Evolutionary conservation across 1,139 yeast species (phyloP).

Genomic region (Trichomonascaceae sp.): DNA sequence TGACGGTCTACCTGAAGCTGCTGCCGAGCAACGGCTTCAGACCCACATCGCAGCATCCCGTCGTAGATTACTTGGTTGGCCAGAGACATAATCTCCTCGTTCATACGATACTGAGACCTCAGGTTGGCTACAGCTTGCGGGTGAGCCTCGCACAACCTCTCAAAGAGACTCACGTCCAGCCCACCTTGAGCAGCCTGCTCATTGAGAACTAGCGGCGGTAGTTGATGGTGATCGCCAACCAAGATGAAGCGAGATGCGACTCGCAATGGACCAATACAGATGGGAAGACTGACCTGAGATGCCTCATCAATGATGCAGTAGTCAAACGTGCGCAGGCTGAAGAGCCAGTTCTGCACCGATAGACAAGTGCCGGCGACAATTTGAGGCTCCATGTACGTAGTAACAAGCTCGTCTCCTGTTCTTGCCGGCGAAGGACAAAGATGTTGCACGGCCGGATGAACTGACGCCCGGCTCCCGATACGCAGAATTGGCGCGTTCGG

Average conservation of each 20-base stretch:
- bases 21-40: conserved; percentile 46
- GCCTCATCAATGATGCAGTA: conserved; percentile 96
- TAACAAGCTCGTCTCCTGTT: conserved; percentile 23
- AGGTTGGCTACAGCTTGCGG: conserved; percentile 65
- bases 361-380: conserved; percentile 87
- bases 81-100: conserved; percentile 71
- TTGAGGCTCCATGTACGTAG: conserved; percentile 45
- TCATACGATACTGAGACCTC: conserved; percentile 85
- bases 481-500: conserved; percentile 30
- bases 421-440: conserved; percentile 34
- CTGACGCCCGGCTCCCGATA: conserved; percentile 29
- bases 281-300: conserved; percentile 85
- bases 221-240: conserved; percentile 91
- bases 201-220: conserved; percentile 68
- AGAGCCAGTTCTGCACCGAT: conserved; percentile 46
- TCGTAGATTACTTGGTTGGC: conserved; percentile 71
- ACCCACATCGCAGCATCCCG: conserved; percentile 67
- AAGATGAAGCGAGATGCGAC: conserved; percentile 67
- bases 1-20: conserved; percentile 32
- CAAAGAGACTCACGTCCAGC: conserved; percentile 67
- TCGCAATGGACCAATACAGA: conserved; percentile 76
- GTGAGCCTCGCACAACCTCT: conserved; percentile 51
- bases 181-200: conserved; percentile 44
- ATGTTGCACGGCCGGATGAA: conserved; percentile 49
- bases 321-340: conserved; percentile 52